Percentiles rank a stretch among this genome's conserved stretches.
These are phyloP conservation scores for Heteromeles arbutifolia DNA, from an alignment of 306 rosid genomes.

Conservation along the genomic window DNA sequence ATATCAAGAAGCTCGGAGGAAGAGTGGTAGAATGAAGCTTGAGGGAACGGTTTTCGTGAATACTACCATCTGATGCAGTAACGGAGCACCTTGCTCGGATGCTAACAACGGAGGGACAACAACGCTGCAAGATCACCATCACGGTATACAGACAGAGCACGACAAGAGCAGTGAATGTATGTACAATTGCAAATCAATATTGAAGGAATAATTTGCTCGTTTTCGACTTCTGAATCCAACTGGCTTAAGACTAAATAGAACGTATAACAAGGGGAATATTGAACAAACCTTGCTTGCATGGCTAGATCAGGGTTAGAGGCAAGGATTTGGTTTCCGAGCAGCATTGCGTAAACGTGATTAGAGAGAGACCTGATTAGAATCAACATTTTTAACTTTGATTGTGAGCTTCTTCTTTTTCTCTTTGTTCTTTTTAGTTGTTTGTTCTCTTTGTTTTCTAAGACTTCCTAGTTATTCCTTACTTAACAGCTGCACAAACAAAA, in stretches of 20 bases:
- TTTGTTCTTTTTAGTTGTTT: not conserved
- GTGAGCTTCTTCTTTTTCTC: slow-evolving; percentile 17
- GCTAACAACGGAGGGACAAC: not conserved
- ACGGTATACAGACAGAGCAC: not conserved
- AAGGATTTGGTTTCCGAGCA: slow-evolving; percentile 6
- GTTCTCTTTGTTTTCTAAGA: not conserved
- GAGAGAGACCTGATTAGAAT: too few relatives aligned
- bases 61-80: not conserved
- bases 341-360: not conserved
- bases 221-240: not conserved
- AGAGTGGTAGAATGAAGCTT: slow-evolving; percentile 6
- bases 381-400: slow-evolving; percentile 22
- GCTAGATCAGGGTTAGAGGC: not conserved
- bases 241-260: not conserved
- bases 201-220: not conserved
- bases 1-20: slow-evolving; percentile 12
- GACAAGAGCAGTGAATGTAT: not conserved
- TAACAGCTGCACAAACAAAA: not conserved
- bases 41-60: not conserved
- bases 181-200: not conserved
- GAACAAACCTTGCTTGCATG: slow-evolving; percentile 15
- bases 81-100: not conserved
- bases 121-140: slow-evolving; percentile 21
- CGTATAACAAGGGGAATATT: slow-evolving; percentile 15
- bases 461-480: not conserved